A percentile compares a stretch with the other conserved stretches of the same genome.
phyloP scores from a whole-genome alignment of 2,329 filamentous ascomycete genomes.

The Monilinia fructigena region DNA sequence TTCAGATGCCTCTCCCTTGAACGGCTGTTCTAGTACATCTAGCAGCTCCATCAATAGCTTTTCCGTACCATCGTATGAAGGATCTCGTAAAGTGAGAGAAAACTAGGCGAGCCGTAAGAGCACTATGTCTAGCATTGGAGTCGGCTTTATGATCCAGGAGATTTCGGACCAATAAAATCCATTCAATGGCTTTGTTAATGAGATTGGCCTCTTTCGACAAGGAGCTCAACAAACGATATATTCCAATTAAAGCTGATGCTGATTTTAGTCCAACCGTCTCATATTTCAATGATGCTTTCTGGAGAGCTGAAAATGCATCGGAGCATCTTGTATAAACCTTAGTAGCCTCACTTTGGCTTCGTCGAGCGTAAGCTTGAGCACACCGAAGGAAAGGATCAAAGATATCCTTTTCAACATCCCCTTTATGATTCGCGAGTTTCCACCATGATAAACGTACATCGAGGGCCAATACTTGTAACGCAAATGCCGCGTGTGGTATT shows the following conservation, averaged over 20 bases:
- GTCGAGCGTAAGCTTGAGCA: conserved; percentile 58
- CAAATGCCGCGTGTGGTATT: conserved; percentile 56
- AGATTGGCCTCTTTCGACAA: conserved; percentile 48
- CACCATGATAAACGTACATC: conserved; percentile 63
- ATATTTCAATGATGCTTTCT: conserved; percentile 29
- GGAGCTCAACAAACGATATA: conserved; percentile 52
- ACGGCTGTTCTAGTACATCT: conserved; percentile 55
- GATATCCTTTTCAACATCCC: conserved; percentile 62
- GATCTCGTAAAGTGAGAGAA: conserved; percentile 52
- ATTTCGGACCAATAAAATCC: conserved; percentile 49
- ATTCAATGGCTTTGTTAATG: conserved; percentile 53
- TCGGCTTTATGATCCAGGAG: conserved; percentile 29
- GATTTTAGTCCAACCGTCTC: conserved; percentile 27
- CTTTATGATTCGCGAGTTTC: conserved; percentile 58
- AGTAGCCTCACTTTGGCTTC: conserved; percentile 39
- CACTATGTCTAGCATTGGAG: conserved; percentile 44
- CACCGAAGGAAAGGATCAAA: conserved; percentile 64
- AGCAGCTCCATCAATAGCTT: conserved; percentile 50
- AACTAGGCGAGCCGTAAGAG: conserved; percentile 55
- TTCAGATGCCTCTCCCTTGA: conserved; percentile 58
- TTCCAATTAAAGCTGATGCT: conserved; percentile 30
- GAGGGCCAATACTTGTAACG: conserved; percentile 64
- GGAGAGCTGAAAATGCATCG: conserved; percentile 29
- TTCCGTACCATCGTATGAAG: conserved; percentile 44
- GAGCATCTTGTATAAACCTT: conserved; percentile 33